phyloP scores from a whole-genome alignment of 2,329 filamentous ascomycete genomes.

The Penicillium vulpinum region DNA sequence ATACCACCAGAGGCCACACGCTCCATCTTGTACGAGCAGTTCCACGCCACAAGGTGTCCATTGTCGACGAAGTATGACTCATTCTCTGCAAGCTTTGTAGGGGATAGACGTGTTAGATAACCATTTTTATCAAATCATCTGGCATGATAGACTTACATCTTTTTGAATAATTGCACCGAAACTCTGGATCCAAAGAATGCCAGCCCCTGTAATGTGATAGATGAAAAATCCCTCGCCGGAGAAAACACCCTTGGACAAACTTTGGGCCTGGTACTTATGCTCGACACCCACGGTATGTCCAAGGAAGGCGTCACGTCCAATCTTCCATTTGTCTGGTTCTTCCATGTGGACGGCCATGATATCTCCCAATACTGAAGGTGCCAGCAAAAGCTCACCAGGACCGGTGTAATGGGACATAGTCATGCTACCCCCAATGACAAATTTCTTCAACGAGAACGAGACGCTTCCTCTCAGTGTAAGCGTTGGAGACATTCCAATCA shows the following conservation, averaged over 20 bases:
- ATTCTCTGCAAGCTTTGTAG: slow-evolving; percentile 51
- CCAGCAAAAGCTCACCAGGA: slow-evolving; percentile 85
- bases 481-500: slow-evolving; percentile 93
- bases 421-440: slow-evolving; percentile 81
- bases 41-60: slow-evolving; percentile 93
- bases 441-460: slow-evolving; percentile 88
- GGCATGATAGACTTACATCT: slow-evolving; percentile 59
- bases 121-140: background rate
- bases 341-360: slow-evolving; percentile 75
- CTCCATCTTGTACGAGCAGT: slow-evolving; percentile 89
- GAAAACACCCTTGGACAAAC: slow-evolving; percentile 87
- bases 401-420: slow-evolving; percentile 78
- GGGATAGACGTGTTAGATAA: background rate
- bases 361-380: slow-evolving; percentile 77
- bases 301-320: slow-evolving; percentile 84
- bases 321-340: slow-evolving; percentile 70
- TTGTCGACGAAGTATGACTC: slow-evolving; percentile 94
- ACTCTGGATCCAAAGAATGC: slow-evolving; percentile 84
- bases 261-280: slow-evolving; percentile 86
- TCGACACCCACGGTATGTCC: slow-evolving; percentile 81
- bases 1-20: slow-evolving; percentile 87
- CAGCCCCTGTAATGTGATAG: slow-evolving; percentile 78
- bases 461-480: slow-evolving; percentile 79
- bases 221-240: slow-evolving; percentile 90
- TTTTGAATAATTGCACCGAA: slow-evolving; percentile 95